Base-by-base conservation (phyloP, 495 filamentous ascomycete species). In the Penicillium argentinense region DNA sequence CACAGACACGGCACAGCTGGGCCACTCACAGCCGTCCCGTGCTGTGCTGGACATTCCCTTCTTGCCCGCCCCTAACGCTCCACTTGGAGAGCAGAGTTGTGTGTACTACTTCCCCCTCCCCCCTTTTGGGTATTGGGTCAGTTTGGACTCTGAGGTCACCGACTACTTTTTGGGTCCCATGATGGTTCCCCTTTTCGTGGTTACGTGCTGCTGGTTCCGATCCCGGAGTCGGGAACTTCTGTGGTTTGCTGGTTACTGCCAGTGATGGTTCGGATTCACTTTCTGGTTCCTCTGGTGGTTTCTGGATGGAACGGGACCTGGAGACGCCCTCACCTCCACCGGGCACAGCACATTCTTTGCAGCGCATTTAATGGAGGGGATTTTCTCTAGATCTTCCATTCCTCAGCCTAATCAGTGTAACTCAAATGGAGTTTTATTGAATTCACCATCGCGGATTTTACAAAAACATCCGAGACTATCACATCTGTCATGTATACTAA, bases 1-100 rank as follows among this genome's bases (percentile, higher is more conserved):
- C 41, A 26, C 44, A 52, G 56, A 63, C 59, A 63, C 59, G 59
- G 59, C 56, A 57, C 50, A 57, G 59, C 25, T 59, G 51, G 54
- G 37, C 55, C 54, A 57, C 25, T 59, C 43, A 54, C 17, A 11
- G 41, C 18, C 37, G 39, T 26, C 36, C 30, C 34, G 45, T 39
- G 44, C 42, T 28, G 38, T 48, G 48, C 48, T 41, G 54, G 53
- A 59, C 58, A 62, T 61, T 61, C 57, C 47, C 57, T 46, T 36
- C 33, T 18, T 36, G 16, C 33, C 33, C 33, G 33, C 4, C 8
- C 17, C 33, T 21, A 0, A 36, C 21, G 33, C 33, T 36, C 33
- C 33, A 36, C 33, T 36, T 14, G 17, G 8, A 36, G 12, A 9
- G 11, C 8, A 36, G 33, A 16, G 33, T 26, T 26, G 5, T 11